phyloP scores from a whole-genome alignment of 208 protist genomes.

The Vickermania ingenoplastis region DNA sequence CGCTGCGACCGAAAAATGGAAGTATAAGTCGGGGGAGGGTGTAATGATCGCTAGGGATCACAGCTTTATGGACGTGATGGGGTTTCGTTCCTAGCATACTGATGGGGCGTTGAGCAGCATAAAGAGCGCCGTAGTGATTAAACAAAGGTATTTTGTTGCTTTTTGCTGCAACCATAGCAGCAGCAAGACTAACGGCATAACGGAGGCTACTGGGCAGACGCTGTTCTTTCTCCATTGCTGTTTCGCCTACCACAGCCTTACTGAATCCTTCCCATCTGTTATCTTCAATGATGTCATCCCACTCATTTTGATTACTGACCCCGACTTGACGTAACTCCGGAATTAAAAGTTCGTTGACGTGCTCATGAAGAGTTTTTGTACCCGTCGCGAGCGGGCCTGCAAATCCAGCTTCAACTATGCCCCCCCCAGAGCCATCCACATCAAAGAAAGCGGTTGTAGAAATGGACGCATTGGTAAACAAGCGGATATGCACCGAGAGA shows the following conservation, averaged over 20 bases:
- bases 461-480: conserved; percentile 14
- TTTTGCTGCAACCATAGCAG: conserved; percentile 30
- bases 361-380: background rate
- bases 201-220: conserved; percentile 7
- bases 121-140: conserved; percentile 20
- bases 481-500: conserved; percentile 8
- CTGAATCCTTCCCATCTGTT: background rate
- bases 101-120: background rate
- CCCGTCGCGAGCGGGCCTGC: background rate
- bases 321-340: conserved; percentile 14
- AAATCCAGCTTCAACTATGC: background rate
- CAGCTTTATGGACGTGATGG: background rate
- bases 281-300: conserved; percentile 15
- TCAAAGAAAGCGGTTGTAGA: background rate
- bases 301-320: conserved; percentile 14
- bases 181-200: conserved; percentile 47
- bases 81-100: background rate
- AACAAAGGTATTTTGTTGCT: conserved; percentile 24
- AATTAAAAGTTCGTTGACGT: conserved; percentile 4
- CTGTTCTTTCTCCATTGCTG: background rate
- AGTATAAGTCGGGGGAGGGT: conserved; percentile 19
- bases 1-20: conserved; percentile 21
- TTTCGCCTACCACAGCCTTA: background rate
- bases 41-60: conserved; percentile 4
- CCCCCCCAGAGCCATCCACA: background rate